Percentiles rank a stretch among this genome's conserved stretches.
phyloP scores from a whole-genome alignment of 495 filamentous ascomycete genomes.

The Pyrenopolyporus hunteri region DNA sequence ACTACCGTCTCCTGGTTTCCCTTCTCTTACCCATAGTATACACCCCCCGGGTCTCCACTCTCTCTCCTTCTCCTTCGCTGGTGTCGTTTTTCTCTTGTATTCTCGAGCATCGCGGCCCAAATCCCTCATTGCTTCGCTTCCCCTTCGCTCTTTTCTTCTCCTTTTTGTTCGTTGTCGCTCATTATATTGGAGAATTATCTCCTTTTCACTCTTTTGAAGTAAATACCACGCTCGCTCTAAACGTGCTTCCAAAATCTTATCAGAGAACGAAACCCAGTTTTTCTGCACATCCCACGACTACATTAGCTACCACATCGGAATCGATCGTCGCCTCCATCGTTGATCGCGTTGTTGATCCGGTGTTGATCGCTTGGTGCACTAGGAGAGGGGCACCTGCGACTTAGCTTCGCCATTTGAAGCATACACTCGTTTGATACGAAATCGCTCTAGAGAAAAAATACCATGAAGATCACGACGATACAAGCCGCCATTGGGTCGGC shows the following conservation, averaged over 20 bases:
- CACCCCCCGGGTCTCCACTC: constrained; percentile 9
- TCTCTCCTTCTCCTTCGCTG: constrained; percentile 26
- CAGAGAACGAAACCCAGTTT: constrained; percentile 6
- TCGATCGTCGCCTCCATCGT: constrained; percentile 29
- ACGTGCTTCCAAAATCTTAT: not conserved
- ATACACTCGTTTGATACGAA: constrained; percentile 33
- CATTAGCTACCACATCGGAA: not conserved
- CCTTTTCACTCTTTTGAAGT: constrained; percentile 32
- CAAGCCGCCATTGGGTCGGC: constrained; percentile 57
- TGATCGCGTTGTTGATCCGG: constrained; percentile 33
- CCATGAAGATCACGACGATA: constrained; percentile 58
- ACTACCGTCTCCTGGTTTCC: constrained; percentile 10
- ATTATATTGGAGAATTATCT: constrained; percentile 33
- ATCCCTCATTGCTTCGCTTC: constrained; percentile 23
- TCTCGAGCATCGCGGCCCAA: constrained; percentile 13
- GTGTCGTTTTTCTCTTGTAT: constrained; percentile 14
- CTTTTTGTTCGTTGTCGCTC: constrained; percentile 27
- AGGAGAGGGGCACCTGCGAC: constrained; percentile 18
- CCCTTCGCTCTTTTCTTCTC: constrained; percentile 11
- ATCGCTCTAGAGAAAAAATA: constrained; percentile 1
- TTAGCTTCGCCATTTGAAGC: constrained; percentile 11
- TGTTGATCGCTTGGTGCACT: constrained; percentile 31
- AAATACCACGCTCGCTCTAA: constrained; percentile 19
- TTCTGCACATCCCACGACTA: constrained; percentile 17
- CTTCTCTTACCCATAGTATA: not conserved